Evolutionary conservation across 2,329 filamentous ascomycete genomes (phyloP).

Genomic region (Plectosphaerella cucumerina): DNA sequence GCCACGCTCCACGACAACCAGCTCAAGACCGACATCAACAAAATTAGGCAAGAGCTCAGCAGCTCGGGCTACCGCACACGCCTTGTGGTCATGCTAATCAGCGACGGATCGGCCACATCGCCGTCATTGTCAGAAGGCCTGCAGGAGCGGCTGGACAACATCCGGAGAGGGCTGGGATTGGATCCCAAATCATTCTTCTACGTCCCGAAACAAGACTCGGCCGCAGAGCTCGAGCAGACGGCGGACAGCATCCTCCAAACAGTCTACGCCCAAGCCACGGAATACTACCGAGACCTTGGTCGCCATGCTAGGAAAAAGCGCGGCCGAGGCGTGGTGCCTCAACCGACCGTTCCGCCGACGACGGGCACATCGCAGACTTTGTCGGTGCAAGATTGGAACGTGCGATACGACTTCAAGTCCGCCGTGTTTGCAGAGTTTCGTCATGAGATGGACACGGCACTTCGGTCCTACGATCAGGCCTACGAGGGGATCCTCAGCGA

Average conservation of each 20-base stretch:
- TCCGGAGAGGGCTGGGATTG: slow-evolving; percentile 73
- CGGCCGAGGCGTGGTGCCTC: slow-evolving; percentile 70
- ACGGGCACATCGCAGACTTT: slow-evolving; percentile 80
- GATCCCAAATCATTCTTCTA: slow-evolving; percentile 86
- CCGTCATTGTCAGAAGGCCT: slow-evolving; percentile 53
- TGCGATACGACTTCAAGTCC: slow-evolving; percentile 92
- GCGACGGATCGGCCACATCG: slow-evolving; percentile 54
- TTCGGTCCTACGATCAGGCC: slow-evolving; percentile 80
- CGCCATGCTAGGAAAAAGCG: slow-evolving; percentile 88
- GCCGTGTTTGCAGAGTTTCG: slow-evolving; percentile 89
- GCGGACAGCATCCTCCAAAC: slow-evolving; percentile 68
- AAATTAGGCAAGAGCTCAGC: slow-evolving; percentile 62
- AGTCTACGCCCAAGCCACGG: slow-evolving; percentile 70
- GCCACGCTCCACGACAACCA: slow-evolving; percentile 80
- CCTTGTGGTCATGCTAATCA: slow-evolving; percentile 73
- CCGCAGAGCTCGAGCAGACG: slow-evolving; percentile 68
- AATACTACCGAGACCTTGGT: slow-evolving; percentile 93
- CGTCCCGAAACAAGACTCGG: slow-evolving; percentile 68
- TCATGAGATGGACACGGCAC: slow-evolving; percentile 84
- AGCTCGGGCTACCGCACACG: slow-evolving; percentile 73
- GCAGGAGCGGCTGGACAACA: slow-evolving; percentile 69
- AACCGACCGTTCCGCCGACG: slow-evolving; percentile 78
- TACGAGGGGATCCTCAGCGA: slow-evolving; percentile 78
- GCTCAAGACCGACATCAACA: slow-evolving; percentile 81
- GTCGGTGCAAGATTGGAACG: slow-evolving; percentile 84